Conservation (phyloP, 352 stramenopile genomes). For the Globisporangium okanoganense region DNA sequence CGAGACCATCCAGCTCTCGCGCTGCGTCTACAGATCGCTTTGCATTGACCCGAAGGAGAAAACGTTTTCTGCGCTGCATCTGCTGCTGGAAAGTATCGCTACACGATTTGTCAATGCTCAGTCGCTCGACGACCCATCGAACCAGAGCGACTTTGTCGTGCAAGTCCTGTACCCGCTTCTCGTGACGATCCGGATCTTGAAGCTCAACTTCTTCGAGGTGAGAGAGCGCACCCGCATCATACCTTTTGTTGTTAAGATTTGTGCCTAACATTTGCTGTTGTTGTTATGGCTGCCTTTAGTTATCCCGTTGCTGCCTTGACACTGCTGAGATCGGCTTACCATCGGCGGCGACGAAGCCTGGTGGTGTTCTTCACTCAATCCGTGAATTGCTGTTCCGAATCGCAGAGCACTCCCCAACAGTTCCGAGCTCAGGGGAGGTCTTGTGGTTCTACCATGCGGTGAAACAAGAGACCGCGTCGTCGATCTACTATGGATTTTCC, state of each 20-base stretch:
- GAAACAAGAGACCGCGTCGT: slow-evolving; percentile 71
- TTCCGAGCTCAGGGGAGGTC: slow-evolving; percentile 29
- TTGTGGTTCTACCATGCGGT: slow-evolving; percentile 74
- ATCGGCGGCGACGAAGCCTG: slow-evolving; percentile 25
- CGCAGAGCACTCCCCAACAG: slow-evolving; percentile 40
- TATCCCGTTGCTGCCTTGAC: slow-evolving; percentile 67
- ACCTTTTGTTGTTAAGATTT: neutral
- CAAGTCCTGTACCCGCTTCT: slow-evolving; percentile 71
- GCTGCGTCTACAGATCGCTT: slow-evolving; percentile 68
- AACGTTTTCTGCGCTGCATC: slow-evolving; percentile 60
- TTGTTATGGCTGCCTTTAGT: slow-evolving; percentile 25
- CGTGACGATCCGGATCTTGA: slow-evolving; percentile 69
- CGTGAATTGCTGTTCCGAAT: slow-evolving; percentile 71
- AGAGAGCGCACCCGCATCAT: neutral
- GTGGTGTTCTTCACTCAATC: slow-evolving; percentile 47
- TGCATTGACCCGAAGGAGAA: slow-evolving; percentile 77
- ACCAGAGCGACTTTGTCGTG: slow-evolving; percentile 23
- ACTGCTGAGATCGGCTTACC: slow-evolving; percentile 52
- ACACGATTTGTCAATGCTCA: slow-evolving; percentile 23
- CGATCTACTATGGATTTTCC: slow-evolving; percentile 81
- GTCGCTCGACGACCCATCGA: neutral
- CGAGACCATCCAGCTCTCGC: slow-evolving; percentile 76
- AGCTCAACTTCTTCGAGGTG: slow-evolving; percentile 89
- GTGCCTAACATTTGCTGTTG: neutral
- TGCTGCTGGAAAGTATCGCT: slow-evolving; percentile 45